These are phyloP conservation scores for Populus simonii DNA, from an alignment of 345 rosid genomes.

Conservation along the genomic window DNA sequence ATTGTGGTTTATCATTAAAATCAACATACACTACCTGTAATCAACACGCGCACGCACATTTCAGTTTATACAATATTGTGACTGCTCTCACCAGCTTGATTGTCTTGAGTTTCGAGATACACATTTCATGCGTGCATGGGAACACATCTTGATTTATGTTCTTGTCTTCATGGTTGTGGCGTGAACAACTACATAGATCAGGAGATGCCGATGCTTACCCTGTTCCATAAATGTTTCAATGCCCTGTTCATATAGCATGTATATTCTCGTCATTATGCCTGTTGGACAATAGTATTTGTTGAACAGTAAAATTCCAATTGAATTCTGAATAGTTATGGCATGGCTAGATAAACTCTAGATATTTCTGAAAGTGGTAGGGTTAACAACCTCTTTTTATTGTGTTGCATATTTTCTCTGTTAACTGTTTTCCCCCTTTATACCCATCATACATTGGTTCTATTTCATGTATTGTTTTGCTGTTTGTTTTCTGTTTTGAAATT, in stretches of 20 bases:
- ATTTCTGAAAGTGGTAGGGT: neutral
- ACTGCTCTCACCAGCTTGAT: neutral
- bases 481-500: neutral
- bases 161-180: neutral
- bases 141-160: neutral
- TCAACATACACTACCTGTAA: neutral
- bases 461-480: neutral
- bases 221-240: neutral
- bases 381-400: neutral
- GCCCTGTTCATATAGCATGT: neutral
- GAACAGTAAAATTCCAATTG: neutral
- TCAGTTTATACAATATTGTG: neutral
- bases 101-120: neutral
- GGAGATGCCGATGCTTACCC: neutral
- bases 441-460: neutral
- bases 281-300: neutral
- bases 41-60: neutral
- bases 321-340: neutral
- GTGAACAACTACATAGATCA: neutral
- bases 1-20: slow-evolving; percentile 1
- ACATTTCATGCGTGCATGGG: neutral
- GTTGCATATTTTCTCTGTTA: neutral
- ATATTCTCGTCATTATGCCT: neutral
- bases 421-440: neutral
- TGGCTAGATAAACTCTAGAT: neutral